Conservation (phyloP, 306 rosid species). For the Citrullus amarus region DNA sequence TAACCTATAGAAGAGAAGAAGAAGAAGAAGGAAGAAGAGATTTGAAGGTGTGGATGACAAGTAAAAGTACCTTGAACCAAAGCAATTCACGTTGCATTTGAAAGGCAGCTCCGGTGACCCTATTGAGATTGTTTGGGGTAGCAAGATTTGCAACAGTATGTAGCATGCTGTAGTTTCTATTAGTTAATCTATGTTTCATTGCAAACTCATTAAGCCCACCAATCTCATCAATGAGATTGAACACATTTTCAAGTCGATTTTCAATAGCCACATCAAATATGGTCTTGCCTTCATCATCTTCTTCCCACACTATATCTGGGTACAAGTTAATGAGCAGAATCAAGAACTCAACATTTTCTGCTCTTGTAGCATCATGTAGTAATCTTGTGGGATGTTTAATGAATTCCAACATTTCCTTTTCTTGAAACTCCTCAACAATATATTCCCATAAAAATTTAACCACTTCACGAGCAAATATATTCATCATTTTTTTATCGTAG, state of each 20-base stretch:
- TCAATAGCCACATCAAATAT: slow-evolving; percentile 12
- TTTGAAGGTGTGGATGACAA: no score
- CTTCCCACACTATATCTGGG: slow-evolving; percentile 17
- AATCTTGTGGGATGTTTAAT: neutral
- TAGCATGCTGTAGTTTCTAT: neutral
- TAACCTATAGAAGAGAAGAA: no score
- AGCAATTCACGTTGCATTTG: slow-evolving; percentile 13
- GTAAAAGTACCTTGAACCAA: slow-evolving; percentile 5
- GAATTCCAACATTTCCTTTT: neutral
- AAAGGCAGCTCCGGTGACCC: neutral
- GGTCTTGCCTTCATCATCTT: neutral
- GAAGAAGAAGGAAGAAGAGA: no score
- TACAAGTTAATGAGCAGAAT: neutral
- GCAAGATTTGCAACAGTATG: slow-evolving; percentile 15
- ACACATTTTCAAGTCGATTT: slow-evolving; percentile 12
- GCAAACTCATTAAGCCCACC: slow-evolving; percentile 5
- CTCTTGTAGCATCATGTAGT: slow-evolving; percentile 7
- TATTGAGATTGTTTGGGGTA: slow-evolving; percentile 1
- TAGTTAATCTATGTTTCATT: neutral
- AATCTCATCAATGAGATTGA: slow-evolving; percentile 11
- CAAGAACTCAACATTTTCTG: slow-evolving; percentile 19
- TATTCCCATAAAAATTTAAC: slow-evolving; percentile 9
- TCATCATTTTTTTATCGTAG: neutral
- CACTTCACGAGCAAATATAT: slow-evolving; percentile 5
- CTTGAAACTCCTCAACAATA: neutral